A percentile compares a stretch with the other conserved stretches of the same genome.
Evolutionary conservation across 371 early-diverging fungal genomes (phyloP).

Genomic region (Apophysomyces ossiformis): DNA sequence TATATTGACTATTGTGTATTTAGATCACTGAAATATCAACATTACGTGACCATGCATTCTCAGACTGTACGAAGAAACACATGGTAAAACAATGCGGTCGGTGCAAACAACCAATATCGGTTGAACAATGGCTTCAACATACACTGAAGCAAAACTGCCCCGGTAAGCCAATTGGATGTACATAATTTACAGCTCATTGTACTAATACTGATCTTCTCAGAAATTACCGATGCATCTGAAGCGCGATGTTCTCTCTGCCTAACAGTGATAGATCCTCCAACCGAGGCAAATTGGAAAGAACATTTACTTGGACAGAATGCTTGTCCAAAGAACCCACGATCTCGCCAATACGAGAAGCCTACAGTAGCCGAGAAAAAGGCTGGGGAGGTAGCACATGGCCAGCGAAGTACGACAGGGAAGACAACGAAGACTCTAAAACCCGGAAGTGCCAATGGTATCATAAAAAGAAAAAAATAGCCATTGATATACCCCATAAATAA

Average conservation of each 20-base stretch:
- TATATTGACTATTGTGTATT: background rate
- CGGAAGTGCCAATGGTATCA: background rate
- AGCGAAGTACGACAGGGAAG: background rate
- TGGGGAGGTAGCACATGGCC: background rate
- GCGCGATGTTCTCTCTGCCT: constrained; percentile 72
- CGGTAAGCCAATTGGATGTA: constrained; percentile 29
- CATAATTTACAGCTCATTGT: constrained; percentile 26
- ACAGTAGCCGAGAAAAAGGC: background rate
- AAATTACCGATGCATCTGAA: constrained; percentile 16
- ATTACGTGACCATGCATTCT: constrained; percentile 62
- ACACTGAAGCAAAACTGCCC: constrained; percentile 44
- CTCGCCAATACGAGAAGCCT: background rate
- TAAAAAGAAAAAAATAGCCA: background rate
- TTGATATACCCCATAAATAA: background rate
- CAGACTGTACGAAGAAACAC: constrained; percentile 64
- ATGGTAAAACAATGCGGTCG: constrained; percentile 61
- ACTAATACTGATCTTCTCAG: background rate
- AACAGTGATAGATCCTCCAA: constrained; percentile 49
- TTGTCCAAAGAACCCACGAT: constrained; percentile 39
- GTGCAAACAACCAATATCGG: constrained; percentile 62
- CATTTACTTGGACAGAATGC: constrained; percentile 59
- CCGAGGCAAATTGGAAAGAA: constrained; percentile 65
- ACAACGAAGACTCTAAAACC: background rate
- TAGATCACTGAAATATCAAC: constrained; percentile 77
- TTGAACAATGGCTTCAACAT: constrained; percentile 57